Conservation (phyloP, 2,329 filamentous ascomycete species). For the Aspergillus arachidicola region DNA sequence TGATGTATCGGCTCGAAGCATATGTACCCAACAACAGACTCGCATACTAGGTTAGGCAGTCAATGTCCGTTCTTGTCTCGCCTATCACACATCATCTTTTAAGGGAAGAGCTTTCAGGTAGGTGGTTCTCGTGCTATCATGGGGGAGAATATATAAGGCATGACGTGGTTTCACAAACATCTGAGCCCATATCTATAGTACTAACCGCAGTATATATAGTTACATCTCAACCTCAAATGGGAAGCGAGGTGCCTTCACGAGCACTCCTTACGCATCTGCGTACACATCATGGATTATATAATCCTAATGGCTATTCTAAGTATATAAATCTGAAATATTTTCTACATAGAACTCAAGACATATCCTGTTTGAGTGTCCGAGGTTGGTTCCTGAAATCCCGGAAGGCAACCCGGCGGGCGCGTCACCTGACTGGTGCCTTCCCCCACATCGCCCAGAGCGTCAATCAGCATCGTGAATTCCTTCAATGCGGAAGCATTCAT, state of each 20-base stretch:
- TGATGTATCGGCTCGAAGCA: background rate
- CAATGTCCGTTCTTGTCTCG: background rate
- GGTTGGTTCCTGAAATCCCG: conserved; percentile 2
- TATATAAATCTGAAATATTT: background rate
- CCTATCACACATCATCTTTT: background rate
- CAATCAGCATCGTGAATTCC: conserved; percentile 9
- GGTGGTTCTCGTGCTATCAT: background rate
- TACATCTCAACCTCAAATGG: background rate
- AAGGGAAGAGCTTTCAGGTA: background rate
- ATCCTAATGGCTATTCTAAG: no score
- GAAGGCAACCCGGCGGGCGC: conserved; percentile 22
- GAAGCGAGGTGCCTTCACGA: background rate
- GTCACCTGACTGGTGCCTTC: conserved; percentile 32
- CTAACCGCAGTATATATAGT: background rate
- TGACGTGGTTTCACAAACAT: background rate
- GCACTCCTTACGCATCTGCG: background rate
- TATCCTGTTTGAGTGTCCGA: background rate
- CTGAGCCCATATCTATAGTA: background rate
- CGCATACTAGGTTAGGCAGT: background rate
- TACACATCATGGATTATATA: background rate
- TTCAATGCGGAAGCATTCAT: conserved; percentile 8
- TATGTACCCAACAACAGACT: background rate
- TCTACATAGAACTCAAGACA: background rate
- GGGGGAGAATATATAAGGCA: background rate
- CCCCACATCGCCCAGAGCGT: conserved; percentile 14